Base-by-base conservation (phyloP, 31 red algal genomes). In the Bonnemaisonia californica region DNA sequence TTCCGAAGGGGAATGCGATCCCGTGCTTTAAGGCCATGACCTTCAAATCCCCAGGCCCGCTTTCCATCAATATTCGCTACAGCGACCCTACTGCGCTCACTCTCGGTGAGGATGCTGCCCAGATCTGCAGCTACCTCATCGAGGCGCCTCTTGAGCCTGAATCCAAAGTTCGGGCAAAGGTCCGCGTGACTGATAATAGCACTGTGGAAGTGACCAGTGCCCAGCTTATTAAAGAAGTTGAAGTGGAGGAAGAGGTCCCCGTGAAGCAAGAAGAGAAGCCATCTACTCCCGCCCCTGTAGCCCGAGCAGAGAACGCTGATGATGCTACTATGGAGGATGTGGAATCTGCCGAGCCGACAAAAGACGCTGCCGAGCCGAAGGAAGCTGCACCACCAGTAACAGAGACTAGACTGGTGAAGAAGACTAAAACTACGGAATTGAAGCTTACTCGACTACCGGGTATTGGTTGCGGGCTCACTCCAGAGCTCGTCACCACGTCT, bases 141-240 rank as follows among this genome's bases (percentile, higher is more conserved):
- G 72, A 96, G 13, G 88, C 87, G 13, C 83, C 77, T 4, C 54
- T 48, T 7, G 93, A 96, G 23, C 57, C 73, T 2, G 82, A 83
- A 26, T 69, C 88, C 11, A 94, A 88, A 69, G 74, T 94, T 21
- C 65, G 79, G 28, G 87, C 86, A 21, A 94, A 94, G 48, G 69
- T 98, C 21, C 82, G 85, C 45, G 40, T 98, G 34, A 89, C 80
- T 38, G 72, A 75, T 0, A 92, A 98, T 66, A 86, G 92, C 26
- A 91, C 84, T 29, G 87, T 94, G 13, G 80, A 86, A 59, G n/a
- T 94, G 41, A 71, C 83, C 7, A 84, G 83, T 41, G 88, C 91
- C 0, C 84, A 91, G 73, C 78, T 91, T 1, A 71, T 94, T 34
- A 89, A 92, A 60, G 95, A 98, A 66, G 86, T 89, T 48, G 81